Evolutionary conservation across 306 rosid genomes (phyloP).

Genomic region (Canavalia ensiformis): DNA sequence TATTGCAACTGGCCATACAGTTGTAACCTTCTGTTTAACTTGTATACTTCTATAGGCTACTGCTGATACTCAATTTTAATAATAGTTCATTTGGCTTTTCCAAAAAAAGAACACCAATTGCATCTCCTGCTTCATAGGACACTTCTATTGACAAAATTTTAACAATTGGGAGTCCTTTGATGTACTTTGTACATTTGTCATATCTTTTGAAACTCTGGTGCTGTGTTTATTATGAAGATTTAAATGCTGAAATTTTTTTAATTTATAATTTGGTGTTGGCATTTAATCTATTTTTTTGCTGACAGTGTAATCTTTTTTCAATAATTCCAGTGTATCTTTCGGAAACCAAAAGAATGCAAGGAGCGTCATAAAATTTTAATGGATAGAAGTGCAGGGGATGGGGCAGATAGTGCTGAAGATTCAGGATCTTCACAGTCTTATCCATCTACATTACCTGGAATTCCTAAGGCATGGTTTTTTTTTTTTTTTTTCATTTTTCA

Average conservation of each 20-base stretch:
- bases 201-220: conserved; percentile 3
- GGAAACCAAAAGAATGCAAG: conserved; percentile 87
- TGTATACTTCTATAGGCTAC: no score
- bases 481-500: background rate
- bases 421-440: conserved; percentile 90
- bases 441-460: conserved; percentile 84
- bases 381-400: conserved; percentile 82
- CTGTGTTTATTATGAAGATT: conserved; percentile 6
- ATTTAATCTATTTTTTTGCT: background rate
- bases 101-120: background rate
- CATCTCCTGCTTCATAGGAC: background rate
- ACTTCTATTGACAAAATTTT: background rate
- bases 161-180: conserved; percentile 8
- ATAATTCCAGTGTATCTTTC: conserved; percentile 72
- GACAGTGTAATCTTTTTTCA: conserved; percentile 25
- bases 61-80: no score
- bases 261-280: background rate
- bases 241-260: conserved; percentile 1
- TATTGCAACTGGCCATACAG: no score
- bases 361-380: conserved; percentile 85
- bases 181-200: background rate
- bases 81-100: no score
- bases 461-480: conserved; percentile 76
- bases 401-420: conserved; percentile 94
- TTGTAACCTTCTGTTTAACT: no score